These are phyloP conservation scores for Selaginella tamariscina DNA, from an alignment of 75 land plant species.

Conservation along the genomic window DNA sequence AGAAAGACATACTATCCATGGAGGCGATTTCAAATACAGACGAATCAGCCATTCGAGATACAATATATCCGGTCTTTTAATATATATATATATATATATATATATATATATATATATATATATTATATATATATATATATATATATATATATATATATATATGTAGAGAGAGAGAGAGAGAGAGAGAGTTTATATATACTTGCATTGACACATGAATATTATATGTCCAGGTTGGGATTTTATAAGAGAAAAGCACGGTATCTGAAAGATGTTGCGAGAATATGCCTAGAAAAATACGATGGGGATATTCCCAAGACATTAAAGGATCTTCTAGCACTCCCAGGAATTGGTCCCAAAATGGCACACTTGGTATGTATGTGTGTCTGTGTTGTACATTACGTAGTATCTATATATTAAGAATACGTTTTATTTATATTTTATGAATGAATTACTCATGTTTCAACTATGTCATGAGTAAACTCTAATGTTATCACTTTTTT, in stretches of 20 bases:
- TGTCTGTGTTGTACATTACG: background rate
- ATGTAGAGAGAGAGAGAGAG: no score
- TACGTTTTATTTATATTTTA: no score
- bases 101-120: no score
- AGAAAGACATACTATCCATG: constrained; percentile 44
- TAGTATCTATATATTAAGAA: background rate
- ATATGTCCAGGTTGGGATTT: constrained; percentile 56
- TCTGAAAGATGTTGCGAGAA: constrained; percentile 55
- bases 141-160: no score
- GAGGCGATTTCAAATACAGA: constrained; percentile 47
- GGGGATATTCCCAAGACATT: constrained; percentile 72
- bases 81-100: no score
- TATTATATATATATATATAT: no score
- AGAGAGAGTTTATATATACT: no score
- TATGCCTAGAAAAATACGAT: constrained; percentile 45
- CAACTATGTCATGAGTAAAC: no score
- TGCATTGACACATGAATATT: background rate
- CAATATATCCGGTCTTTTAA: constrained; percentile 86
- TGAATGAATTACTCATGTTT: no score
- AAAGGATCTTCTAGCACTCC: constrained; percentile 53
- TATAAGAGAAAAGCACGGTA: constrained; percentile 63
- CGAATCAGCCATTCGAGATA: constrained; percentile 39
- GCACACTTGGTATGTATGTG: constrained; percentile 60
- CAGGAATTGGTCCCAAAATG: constrained; percentile 92
- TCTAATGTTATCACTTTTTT: no score